A percentile compares a stretch with the other conserved stretches of the same genome.
Evolutionary conservation across 2,329 filamentous ascomycete species (phyloP).

Genomic region (Diaporthe longicolla): DNA sequence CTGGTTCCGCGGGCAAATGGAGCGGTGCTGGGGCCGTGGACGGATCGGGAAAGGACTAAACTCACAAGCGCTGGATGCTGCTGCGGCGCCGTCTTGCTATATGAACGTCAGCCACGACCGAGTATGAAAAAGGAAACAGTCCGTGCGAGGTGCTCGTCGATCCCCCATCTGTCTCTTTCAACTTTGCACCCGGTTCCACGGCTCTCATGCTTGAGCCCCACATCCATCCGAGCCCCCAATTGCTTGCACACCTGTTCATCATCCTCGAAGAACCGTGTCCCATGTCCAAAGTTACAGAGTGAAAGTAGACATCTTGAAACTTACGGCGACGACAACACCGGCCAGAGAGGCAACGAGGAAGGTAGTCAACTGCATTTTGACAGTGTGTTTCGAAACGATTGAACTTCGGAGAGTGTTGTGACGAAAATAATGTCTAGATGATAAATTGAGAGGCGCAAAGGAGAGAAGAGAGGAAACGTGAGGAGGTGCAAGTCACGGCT

Average conservation of each 20-base stretch:
- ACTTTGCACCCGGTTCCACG: too few species aligned
- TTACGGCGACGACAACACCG: slow-evolving; percentile 23
- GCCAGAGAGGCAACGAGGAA: slow-evolving; percentile 33
- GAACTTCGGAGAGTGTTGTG: background rate
- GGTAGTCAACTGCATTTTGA: slow-evolving; percentile 32
- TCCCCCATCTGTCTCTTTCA: background rate
- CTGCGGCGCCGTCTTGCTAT: slow-evolving; percentile 27
- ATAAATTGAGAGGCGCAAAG: slow-evolving; percentile 6
- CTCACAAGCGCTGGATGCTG: slow-evolving; percentile 29
- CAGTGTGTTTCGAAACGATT: background rate
- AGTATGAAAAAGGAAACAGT: background rate
- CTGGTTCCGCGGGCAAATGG: background rate
- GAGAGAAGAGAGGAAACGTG: background rate
- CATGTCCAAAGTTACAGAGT: background rate
- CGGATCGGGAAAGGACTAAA: background rate
- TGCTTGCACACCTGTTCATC: background rate
- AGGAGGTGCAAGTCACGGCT: background rate
- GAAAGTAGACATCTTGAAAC: background rate
- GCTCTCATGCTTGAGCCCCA: background rate
- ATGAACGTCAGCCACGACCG: background rate
- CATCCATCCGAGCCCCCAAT: background rate
- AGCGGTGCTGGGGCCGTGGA: background rate
- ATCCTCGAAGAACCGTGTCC: background rate
- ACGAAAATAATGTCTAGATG: background rate
- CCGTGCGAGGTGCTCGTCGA: background rate